Evolutionary conservation across 257 asterid species (phyloP), one percentile per base, ranked within the genome.

Genomic region (Lycium barbarum): DNA sequence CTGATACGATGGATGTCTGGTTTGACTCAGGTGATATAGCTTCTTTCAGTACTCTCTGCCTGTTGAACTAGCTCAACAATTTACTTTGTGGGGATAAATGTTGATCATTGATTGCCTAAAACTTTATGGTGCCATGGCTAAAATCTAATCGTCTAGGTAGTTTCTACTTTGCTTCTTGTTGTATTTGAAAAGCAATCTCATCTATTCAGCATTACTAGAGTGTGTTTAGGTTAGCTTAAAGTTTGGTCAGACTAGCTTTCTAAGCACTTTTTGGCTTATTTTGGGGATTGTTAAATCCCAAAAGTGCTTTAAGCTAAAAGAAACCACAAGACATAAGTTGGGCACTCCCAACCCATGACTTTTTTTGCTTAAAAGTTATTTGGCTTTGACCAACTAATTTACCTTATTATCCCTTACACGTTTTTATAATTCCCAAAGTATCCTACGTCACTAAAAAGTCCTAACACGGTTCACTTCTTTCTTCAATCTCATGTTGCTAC

Each of bases 1-100:
- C 94, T 4, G 99, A 96, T 85, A 96, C 98, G 17, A 96, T 96
- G 99, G 98, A 96, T 91, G 99, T 96, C 74, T 96, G 99, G 99
- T 96, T 96, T 89, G 99, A 96, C 90, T 96, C 99, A 71, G 99
- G 99, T 96, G 89, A 81, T 83, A 17, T 53, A 9, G 67, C 55
- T 38, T 85, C 40, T 59, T 26, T 33, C 78, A 0, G 18, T 49
- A 26, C 47, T 26, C 78, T 68, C 45, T 26, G 8, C 63, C 47
- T 51, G 9, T 51, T 76, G 63, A 51, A 76, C 81, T 51, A 53
- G 63, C 63, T 49, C 82, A 76, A 51, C 63, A 51, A 22, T 76
- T 51, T 33, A 22, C 63, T 51, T 53, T 26, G 61, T 51, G 62
- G 47, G 81, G 81, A 22, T 76, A 7, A 47, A 22, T 49, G 45